These are phyloP conservation scores for Claviceps africana DNA, from an alignment of 2,329 filamentous ascomycete species.

Conservation along the genomic window DNA sequence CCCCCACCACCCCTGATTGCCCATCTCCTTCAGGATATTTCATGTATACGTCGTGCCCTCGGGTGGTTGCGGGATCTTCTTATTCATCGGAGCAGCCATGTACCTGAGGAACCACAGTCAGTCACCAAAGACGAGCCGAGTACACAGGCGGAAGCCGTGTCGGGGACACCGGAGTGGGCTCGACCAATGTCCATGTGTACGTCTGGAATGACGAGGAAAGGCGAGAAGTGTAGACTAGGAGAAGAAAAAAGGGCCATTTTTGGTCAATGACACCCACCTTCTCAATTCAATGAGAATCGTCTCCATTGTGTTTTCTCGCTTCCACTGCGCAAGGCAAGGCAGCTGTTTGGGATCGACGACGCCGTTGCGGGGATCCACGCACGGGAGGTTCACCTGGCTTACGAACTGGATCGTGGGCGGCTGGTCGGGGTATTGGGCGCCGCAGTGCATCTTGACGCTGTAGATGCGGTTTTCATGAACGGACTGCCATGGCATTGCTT, in stretches of 20 bases:
- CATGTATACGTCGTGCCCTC: constrained; percentile 53
- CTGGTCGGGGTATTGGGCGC: constrained; percentile 71
- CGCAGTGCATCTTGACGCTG: constrained; percentile 93
- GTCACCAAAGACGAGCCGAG: not conserved
- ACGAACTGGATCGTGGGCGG: constrained; percentile 87
- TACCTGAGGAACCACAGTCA: constrained; percentile 42
- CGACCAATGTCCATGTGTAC: too few species aligned
- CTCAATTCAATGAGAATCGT: constrained; percentile 77
- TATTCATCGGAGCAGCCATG: constrained; percentile 83
- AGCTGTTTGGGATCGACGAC: constrained; percentile 74
- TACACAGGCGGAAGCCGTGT: too few species aligned
- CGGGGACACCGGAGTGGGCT: too few species aligned
- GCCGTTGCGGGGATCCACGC: constrained; percentile 69
- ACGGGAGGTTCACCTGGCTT: constrained; percentile 91
- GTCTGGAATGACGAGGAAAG: too few species aligned
- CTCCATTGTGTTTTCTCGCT: constrained; percentile 88
- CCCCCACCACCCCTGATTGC: too few species aligned
- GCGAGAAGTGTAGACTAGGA: too few species aligned
- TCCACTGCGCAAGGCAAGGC: constrained; percentile 80
- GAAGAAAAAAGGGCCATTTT: not conserved
- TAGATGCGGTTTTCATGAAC: constrained; percentile 98
- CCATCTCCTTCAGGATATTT: not conserved
- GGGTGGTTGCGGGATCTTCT: constrained; percentile 87
- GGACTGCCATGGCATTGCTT: constrained; percentile 40
- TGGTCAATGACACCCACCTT: constrained; percentile 33